phyloP scores from a whole-genome alignment of 1,284 basidiomycete species.

The Moesziomyces aphidis region DNA sequence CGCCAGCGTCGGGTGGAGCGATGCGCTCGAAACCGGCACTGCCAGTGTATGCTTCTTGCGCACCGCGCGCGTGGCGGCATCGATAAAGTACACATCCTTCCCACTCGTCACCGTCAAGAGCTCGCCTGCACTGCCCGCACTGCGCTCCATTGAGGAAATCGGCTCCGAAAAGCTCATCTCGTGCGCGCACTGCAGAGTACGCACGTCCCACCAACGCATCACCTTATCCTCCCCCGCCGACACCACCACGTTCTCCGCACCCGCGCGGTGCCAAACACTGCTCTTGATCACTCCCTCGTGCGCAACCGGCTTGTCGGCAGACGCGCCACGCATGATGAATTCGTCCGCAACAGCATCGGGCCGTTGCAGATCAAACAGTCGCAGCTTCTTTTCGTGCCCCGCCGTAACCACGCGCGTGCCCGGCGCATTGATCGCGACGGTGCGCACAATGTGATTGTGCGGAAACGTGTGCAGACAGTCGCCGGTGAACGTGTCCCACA shows the following conservation, averaged over 20 bases:
- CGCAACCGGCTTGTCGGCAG: slow-evolving; percentile 39
- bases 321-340: slow-evolving; percentile 72
- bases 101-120: slow-evolving; percentile 90
- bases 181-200: slow-evolving; percentile 79
- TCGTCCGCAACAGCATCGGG: slow-evolving; percentile 85
- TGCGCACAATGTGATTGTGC: slow-evolving; percentile 97
- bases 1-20: slow-evolving; percentile 86
- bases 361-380: slow-evolving; percentile 84
- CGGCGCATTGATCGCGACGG: slow-evolving; percentile 83
- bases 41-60: slow-evolving; percentile 50
- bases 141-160: slow-evolving; percentile 88
- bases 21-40: slow-evolving; percentile 83
- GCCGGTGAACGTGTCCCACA: slow-evolving; percentile 97
- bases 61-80: slow-evolving; percentile 52
- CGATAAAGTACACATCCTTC: slow-evolving; percentile 85
- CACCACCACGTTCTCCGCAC: slow-evolving; percentile 77
- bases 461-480: slow-evolving; percentile 88
- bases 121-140: slow-evolving; percentile 81
- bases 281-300: slow-evolving; percentile 92
- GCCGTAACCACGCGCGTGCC: slow-evolving; percentile 83
- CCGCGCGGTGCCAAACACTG: slow-evolving; percentile 82
- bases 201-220: slow-evolving; percentile 95
- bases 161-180: slow-evolving; percentile 80
- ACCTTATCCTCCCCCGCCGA: slow-evolving; percentile 91
- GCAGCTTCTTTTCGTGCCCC: slow-evolving; percentile 96